A percentile compares a stretch with the other conserved stretches of the same genome.
phyloP scores from a whole-genome alignment of 345 rosid genomes.

The Erysimum cheiranthoides region DNA sequence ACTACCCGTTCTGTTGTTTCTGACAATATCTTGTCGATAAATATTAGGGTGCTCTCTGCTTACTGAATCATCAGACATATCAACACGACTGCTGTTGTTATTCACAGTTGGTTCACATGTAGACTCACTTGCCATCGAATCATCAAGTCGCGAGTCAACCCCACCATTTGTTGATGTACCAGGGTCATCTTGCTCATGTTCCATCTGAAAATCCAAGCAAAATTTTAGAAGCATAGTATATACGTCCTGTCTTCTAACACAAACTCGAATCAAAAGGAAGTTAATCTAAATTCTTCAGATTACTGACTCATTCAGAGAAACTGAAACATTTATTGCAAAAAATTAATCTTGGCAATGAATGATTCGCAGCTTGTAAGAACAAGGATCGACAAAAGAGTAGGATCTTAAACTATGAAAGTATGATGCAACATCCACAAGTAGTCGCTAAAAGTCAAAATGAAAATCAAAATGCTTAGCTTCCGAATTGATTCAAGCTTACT shows the following conservation, averaged over 20 bases:
- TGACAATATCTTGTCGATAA: constrained; percentile 85
- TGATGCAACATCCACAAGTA: neutral
- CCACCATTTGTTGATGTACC: constrained; percentile 44
- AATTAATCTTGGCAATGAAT: no score
- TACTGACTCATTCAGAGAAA: no score
- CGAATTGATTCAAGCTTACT: neutral
- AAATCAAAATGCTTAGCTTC: constrained; percentile 4
- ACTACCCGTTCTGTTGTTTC: constrained; percentile 56
- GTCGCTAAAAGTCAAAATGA: constrained; percentile 18
- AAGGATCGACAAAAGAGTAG: neutral
- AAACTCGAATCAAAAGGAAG: no score
- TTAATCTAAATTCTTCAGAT: no score
- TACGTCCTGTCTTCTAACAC: no score
- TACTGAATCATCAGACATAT: constrained; percentile 38
- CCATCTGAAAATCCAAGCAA: constrained; percentile 61
- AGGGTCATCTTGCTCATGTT: constrained; percentile 49
- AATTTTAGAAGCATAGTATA: neutral
- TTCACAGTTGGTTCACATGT: constrained; percentile 42
- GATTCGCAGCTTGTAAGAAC: neutral
- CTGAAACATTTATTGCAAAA: no score
- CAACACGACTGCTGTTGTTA: constrained; percentile 24
- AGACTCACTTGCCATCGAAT: constrained; percentile 36
- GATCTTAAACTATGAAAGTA: neutral
- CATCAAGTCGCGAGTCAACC: constrained; percentile 39
- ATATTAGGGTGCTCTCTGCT: constrained; percentile 53